Conservation (phyloP, 2,329 filamentous ascomycete species). For the Fusarium nelsonii region DNA sequence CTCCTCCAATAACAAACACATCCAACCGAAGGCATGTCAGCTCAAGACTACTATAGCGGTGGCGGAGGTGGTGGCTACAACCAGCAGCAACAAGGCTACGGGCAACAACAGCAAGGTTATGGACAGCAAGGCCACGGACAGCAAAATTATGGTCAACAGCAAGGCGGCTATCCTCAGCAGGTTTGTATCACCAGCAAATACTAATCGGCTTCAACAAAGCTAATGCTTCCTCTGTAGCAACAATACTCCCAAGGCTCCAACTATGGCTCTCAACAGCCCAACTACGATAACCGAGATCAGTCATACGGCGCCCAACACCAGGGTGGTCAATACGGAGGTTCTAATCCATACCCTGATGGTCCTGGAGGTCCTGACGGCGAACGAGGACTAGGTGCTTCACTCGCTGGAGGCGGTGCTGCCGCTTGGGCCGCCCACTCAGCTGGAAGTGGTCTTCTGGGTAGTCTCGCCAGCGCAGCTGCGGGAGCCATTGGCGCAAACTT, state of each 20-base stretch:
- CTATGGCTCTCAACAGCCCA: slow-evolving; percentile 34
- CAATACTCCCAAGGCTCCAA: slow-evolving; percentile 38
- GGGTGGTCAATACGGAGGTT: slow-evolving; percentile 31
- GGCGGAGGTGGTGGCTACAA: slow-evolving; percentile 26
- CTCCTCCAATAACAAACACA: neutral
- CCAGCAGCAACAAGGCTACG: slow-evolving; percentile 23
- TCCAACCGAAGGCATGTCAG: slow-evolving; percentile 34
- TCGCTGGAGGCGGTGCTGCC: slow-evolving; percentile 62
- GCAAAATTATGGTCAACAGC: slow-evolving; percentile 31
- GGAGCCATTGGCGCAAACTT: slow-evolving; percentile 65
- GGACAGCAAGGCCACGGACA: slow-evolving; percentile 12
- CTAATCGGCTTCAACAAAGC: neutral
- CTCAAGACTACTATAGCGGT: slow-evolving; percentile 44
- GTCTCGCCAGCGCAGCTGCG: slow-evolving; percentile 60
- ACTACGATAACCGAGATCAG: slow-evolving; percentile 33
- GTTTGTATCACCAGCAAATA: neutral
- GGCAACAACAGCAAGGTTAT: slow-evolving; percentile 29
- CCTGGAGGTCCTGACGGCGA: slow-evolving; percentile 52
- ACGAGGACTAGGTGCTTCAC: slow-evolving; percentile 64
- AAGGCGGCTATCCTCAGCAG: slow-evolving; percentile 40
- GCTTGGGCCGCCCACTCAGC: slow-evolving; percentile 64
- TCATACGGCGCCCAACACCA: slow-evolving; percentile 35
- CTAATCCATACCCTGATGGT: slow-evolving; percentile 27
- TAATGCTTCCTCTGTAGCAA: slow-evolving; percentile 1
- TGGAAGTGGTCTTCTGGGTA: slow-evolving; percentile 63